Evolutionary conservation across 306 rosid species (phyloP), one percentile per base, ranked within the genome.

Genomic region (Aeschynomene evenia): DNA sequence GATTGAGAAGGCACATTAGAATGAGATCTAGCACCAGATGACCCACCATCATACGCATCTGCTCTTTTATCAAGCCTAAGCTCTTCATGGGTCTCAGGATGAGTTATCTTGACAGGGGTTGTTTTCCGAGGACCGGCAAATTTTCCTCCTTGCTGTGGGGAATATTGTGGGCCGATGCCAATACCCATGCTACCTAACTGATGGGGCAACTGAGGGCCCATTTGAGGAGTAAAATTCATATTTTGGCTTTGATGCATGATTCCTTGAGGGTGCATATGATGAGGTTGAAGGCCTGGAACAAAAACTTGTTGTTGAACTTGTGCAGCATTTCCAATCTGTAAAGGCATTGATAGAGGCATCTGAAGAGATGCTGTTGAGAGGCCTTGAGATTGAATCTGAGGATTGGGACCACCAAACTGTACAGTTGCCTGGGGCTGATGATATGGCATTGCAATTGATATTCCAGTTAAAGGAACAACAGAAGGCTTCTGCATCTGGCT

Each of bases 31-130:
- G 80, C 67, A 56, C 76, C 85, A 14, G 93, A 80, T 58, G 95
- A 64, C 18, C 88, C 74, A 78, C 88, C 97, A 48, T 84, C 39
- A 87, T 73, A 72, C 33, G 84, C 79, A 77, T 87, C 97, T 34
- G 83, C 20, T 53, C 83, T 81, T 79, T 87, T 91, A 70, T 95
- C 96, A 76, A 95, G 92, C 72, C 86, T 82, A 76, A 95, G 74
- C 74, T 89, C 97, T 78, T 95, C 91, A 62, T 82, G 96, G 1
- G 99, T 95, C 31, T 95, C 92, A 26, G 99, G 99, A 85, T 95
- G 95, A 70, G 95, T 95, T 59, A 95, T 95, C 84, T 88, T 95
- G 15, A 91, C 96, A 23, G 88, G 13, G 39, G 78, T 72, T 19
- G 74, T 71, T 75, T 85, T 95, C 49, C 97, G 97, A 53, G 70